Evolutionary conservation across 2,329 filamentous ascomycete genomes (phyloP).

Genomic region (Beauveria scarabaeidicola): DNA sequence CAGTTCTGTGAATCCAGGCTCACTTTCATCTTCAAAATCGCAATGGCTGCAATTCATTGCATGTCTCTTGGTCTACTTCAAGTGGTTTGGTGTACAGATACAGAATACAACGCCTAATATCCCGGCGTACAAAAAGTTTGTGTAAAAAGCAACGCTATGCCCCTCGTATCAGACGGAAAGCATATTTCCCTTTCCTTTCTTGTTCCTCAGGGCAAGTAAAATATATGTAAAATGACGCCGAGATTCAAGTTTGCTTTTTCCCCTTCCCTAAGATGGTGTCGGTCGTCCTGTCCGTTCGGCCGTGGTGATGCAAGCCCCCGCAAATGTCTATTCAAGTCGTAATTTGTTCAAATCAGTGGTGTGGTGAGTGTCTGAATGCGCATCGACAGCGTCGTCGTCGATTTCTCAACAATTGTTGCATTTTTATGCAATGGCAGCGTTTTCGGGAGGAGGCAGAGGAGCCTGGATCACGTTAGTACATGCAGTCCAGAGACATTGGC

Average conservation of each 20-base stretch:
- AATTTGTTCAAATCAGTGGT: conserved; percentile 7
- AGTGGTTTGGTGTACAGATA: conserved; percentile 10
- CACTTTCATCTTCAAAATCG: not conserved
- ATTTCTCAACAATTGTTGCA: not conserved
- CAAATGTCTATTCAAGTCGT: conserved; percentile 8
- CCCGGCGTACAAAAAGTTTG: conserved; percentile 7
- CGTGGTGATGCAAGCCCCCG: not conserved
- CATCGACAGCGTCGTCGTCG: not conserved
- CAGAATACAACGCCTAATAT: conserved; percentile 10
- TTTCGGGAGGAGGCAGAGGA: conserved; percentile 23
- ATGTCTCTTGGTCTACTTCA: conserved; percentile 4
- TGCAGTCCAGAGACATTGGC: not conserved
- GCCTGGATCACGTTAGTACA: conserved; percentile 12
- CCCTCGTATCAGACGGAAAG: not conserved
- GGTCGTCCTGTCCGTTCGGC: not conserved
- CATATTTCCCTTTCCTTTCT: not conserved
- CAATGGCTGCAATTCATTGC: not conserved
- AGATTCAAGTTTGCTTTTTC: not conserved
- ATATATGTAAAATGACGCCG: conserved; percentile 8
- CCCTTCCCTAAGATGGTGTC: not conserved
- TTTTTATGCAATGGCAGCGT: conserved; percentile 24
- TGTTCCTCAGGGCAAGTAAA: conserved; percentile 1
- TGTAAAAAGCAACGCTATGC: conserved; percentile 10
- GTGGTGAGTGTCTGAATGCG: conserved; percentile 7
- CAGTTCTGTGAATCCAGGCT: too few species aligned